phyloP scores from a whole-genome alignment of 1,139 yeast species.

The Casaregolazyma lundiana region DNA sequence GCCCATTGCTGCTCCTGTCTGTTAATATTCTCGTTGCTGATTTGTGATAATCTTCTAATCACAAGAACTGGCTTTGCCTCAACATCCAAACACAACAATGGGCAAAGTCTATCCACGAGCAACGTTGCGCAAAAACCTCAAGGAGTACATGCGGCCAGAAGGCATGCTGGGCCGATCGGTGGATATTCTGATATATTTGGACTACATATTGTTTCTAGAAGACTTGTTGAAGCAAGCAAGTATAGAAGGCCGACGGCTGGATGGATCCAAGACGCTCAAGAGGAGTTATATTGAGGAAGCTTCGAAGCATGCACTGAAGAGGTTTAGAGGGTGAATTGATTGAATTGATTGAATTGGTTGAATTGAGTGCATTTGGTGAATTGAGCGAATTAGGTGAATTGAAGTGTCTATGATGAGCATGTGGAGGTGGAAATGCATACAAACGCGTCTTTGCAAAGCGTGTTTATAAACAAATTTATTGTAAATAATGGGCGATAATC shows the following conservation, averaged over 20 bases:
- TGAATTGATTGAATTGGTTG: neutral
- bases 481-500: too few species aligned
- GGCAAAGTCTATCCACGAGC: constrained; percentile 20
- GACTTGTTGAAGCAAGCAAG: constrained; percentile 18
- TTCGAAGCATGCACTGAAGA: constrained; percentile 16
- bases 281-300: constrained; percentile 17
- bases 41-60: too few species aligned
- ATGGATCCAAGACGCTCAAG: constrained; percentile 12
- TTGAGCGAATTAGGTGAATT: too few species aligned
- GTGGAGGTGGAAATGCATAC: too few species aligned
- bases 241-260: constrained; percentile 15
- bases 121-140: constrained; percentile 15
- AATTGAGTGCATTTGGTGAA: too few species aligned
- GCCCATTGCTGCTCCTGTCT: too few species aligned
- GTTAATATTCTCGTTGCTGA: too few species aligned
- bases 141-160: constrained; percentile 11
- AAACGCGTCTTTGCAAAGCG: too few species aligned
- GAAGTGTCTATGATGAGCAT: too few species aligned
- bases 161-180: constrained; percentile 14
- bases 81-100: constrained; percentile 12
- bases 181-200: constrained; percentile 22
- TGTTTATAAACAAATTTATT: too few species aligned
- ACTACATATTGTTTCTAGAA: constrained; percentile 25
- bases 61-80: neutral
- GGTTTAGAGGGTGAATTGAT: constrained; percentile 20